phyloP scores from a whole-genome alignment of 202 grass and related monocot genomes.

The Carex arenaria region DNA sequence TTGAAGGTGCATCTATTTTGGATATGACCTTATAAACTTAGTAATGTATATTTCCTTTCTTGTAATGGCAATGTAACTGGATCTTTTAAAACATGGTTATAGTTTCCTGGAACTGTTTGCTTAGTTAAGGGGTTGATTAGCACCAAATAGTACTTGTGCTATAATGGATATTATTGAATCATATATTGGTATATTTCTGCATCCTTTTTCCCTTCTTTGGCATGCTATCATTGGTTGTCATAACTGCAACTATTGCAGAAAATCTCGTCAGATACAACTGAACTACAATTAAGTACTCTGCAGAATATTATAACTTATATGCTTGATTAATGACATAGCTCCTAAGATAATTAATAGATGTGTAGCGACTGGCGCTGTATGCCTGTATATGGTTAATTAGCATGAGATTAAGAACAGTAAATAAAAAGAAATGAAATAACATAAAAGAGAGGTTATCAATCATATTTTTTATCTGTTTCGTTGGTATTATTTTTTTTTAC shows the following conservation, averaged over 20 bases:
- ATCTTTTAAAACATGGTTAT: not conserved
- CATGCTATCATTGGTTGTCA: not conserved
- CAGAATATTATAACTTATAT: not conserved
- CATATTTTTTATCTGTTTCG: not conserved
- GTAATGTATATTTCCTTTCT: not conserved
- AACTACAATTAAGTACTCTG: not conserved
- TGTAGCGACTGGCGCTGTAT: no score
- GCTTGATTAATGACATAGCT: not conserved
- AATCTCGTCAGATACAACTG: not conserved
- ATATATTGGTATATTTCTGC: not conserved
- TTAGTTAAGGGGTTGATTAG: not conserved
- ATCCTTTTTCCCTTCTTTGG: not conserved
- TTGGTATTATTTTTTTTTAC: not conserved
- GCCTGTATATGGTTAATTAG: no score
- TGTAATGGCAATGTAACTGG: not conserved
- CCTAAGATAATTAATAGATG: not conserved
- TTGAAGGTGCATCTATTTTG: not conserved
- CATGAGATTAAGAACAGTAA: not conserved
- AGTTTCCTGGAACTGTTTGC: not conserved
- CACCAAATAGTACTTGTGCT: not conserved
- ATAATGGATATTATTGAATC: not conserved
- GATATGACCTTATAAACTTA: not conserved
- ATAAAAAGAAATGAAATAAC: not conserved
- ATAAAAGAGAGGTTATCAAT: not conserved
- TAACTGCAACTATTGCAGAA: not conserved